Evolutionary conservation across 1,284 basidiomycete species (phyloP).

Genomic region (Puccinia hordei): DNA sequence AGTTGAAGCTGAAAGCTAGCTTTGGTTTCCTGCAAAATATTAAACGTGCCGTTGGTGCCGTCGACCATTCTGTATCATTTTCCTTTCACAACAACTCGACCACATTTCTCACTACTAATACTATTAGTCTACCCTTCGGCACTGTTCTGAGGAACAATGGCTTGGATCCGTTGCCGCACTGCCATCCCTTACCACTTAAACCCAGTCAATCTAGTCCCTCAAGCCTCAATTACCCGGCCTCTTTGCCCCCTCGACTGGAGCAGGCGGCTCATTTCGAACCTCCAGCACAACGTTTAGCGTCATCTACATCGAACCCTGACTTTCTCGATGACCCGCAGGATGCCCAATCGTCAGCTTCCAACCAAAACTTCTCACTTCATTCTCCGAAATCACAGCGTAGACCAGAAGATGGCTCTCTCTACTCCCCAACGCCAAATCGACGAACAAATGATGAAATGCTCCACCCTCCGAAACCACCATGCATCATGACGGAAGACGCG

Average conservation of each 20-base stretch:
- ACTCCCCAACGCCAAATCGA: not conserved
- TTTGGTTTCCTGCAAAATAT: conserved; percentile 10
- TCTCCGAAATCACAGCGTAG: not conserved
- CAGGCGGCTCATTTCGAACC: not conserved
- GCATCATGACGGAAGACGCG: not conserved
- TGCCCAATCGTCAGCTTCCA: not conserved
- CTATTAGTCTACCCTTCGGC: conserved; percentile 30
- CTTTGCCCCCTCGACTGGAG: conserved; percentile 9
- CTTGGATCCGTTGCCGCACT: conserved; percentile 20
- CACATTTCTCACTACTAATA: conserved; percentile 3
- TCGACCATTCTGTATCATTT: conserved; percentile 11
- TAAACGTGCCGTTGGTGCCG: conserved; percentile 7
- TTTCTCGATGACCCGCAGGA: not conserved
- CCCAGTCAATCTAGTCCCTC: conserved; percentile 16
- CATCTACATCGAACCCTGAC: conserved; percentile 9
- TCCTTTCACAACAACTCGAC: conserved; percentile 15
- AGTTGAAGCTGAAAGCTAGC: conserved; percentile 21
- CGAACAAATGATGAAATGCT: not conserved
- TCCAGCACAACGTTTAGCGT: not conserved
- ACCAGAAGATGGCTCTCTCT: not conserved
- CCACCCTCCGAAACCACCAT: not conserved
- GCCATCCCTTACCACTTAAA: not conserved
- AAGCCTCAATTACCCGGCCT: conserved; percentile 14
- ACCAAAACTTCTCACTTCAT: not conserved
- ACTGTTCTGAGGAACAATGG: conserved; percentile 35